Percentiles rank a stretch among this genome's conserved stretches.
Conservation (phyloP, 2,329 filamentous ascomycete genomes). For the Aspergillus alliaceus region DNA sequence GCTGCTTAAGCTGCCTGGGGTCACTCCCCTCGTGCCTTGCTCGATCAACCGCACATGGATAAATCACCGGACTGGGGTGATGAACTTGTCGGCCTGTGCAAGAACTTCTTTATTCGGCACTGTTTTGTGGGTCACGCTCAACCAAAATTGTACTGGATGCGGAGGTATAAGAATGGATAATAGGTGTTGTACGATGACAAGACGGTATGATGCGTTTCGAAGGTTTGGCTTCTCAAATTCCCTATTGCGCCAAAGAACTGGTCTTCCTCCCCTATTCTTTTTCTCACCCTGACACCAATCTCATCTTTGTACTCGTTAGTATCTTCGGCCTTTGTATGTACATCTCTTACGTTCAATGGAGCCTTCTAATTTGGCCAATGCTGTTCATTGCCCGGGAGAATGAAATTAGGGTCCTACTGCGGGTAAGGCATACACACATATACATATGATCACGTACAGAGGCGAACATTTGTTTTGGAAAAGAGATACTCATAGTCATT, state of each 20-base stretch:
- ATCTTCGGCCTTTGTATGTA: constrained; percentile 5
- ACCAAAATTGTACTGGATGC: constrained; percentile 5
- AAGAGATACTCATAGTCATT: background rate
- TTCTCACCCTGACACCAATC: background rate
- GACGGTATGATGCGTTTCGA: constrained; percentile 18
- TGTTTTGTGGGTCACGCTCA: constrained; percentile 5
- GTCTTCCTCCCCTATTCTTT: constrained; percentile 2
- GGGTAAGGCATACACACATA: background rate
- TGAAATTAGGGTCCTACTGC: background rate
- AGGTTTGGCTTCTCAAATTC: constrained; percentile 2
- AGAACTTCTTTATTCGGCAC: background rate
- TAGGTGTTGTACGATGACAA: constrained; percentile 23
- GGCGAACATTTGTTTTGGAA: too few relatives aligned
- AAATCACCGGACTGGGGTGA: background rate
- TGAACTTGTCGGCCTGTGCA: background rate
- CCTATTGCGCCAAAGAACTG: constrained; percentile 1
- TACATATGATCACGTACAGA: background rate
- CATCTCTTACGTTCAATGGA: constrained; percentile 3
- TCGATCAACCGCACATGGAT: background rate
- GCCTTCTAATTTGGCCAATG: background rate
- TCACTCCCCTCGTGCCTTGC: background rate
- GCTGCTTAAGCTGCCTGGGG: constrained; percentile 21
- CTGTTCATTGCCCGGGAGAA: background rate
- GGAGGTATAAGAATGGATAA: constrained; percentile 8
- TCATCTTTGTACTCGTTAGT: background rate